These are phyloP conservation scores for Paramecium caudatum DNA, from an alignment of 73 alveolate genomes.

Conservation along the genomic window DNA sequence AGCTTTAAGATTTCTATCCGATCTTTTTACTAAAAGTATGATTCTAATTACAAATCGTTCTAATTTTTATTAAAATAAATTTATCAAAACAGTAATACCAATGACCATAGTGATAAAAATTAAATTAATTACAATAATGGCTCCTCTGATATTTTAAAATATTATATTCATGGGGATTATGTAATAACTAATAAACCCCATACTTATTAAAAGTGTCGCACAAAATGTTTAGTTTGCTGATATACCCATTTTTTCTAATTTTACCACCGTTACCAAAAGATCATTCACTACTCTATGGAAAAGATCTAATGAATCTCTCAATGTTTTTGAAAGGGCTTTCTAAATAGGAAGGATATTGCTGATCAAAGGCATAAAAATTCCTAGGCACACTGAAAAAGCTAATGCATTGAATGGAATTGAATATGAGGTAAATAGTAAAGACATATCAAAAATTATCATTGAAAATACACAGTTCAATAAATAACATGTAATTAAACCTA, in stretches of 20 bases:
- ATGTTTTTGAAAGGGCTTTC: constrained; percentile 90
- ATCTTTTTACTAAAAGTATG: constrained; percentile 75
- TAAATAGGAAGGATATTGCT: constrained; percentile 89
- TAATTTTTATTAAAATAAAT: constrained; percentile 81
- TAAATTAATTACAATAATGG: constrained; percentile 89
- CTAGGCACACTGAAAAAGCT: constrained; percentile 83
- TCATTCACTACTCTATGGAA: constrained; percentile 92
- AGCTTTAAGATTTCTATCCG: constrained; percentile 86
- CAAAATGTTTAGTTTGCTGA: constrained; percentile 85
- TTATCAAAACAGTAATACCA: constrained; percentile 91
- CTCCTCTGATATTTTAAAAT: constrained; percentile 83
- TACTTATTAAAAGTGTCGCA: constrained; percentile 83
- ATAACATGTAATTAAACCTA: constrained; percentile 86
- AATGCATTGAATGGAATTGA: constrained; percentile 76
- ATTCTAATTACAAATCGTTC: constrained; percentile 79
- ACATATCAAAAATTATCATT: constrained; percentile 45
- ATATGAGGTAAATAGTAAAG: constrained; percentile 73
- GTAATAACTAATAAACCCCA: constrained; percentile 95
- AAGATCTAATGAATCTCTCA: constrained; percentile 91
- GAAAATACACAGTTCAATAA: constrained; percentile 49
- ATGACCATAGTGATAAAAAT: constrained; percentile 91
- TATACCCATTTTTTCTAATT: constrained; percentile 94
- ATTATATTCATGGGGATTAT: constrained; percentile 93
- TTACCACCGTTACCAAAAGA: constrained; percentile 87
- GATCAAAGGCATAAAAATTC: constrained; percentile 89